These are phyloP conservation scores for Stipa capillata DNA, from an alignment of 176 grass and related monocot genomes.

Conservation along the genomic window DNA sequence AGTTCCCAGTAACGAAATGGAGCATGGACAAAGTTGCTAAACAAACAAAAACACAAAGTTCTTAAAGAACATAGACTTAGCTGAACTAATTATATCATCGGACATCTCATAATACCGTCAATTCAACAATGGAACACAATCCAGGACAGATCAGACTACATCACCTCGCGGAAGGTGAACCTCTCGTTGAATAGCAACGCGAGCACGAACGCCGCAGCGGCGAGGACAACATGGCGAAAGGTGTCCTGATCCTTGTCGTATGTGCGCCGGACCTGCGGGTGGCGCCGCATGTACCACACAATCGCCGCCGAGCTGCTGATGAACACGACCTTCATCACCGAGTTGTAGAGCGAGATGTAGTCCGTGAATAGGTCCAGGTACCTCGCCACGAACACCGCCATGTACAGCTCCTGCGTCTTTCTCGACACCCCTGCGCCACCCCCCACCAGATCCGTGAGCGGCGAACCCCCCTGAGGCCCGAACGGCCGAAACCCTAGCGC, in stretches of 20 bases:
- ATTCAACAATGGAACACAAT: background rate
- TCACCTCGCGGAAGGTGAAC: conserved; percentile 78
- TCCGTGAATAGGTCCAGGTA: conserved; percentile 90
- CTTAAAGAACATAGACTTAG: background rate
- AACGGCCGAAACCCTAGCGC: background rate
- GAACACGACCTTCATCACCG: conserved; percentile 92
- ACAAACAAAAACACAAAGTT: background rate
- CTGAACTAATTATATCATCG: background rate
- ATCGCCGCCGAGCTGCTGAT: conserved; percentile 72
- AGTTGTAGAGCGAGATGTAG: conserved; percentile 87
- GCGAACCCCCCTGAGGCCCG: too few relatives aligned
- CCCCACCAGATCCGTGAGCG: conserved; percentile 26
- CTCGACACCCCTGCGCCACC: conserved; percentile 67
- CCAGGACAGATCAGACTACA: background rate
- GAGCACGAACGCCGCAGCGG: conserved; percentile 25
- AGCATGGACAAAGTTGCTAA: background rate
- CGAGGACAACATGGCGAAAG: conserved; percentile 60
- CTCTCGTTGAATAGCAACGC: conserved; percentile 75
- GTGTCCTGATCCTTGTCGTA: conserved; percentile 91
- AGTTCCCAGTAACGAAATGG: background rate
- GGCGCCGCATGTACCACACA: conserved; percentile 91
- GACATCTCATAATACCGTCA: background rate
- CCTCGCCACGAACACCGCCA: conserved; percentile 70
- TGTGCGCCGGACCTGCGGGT: conserved; percentile 67
- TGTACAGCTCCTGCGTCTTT: conserved; percentile 97